Percentiles rank a stretch among this genome's conserved stretches.
phyloP scores from a whole-genome alignment of 345 rosid species.

The Hibiscus tridactylites region DNA sequence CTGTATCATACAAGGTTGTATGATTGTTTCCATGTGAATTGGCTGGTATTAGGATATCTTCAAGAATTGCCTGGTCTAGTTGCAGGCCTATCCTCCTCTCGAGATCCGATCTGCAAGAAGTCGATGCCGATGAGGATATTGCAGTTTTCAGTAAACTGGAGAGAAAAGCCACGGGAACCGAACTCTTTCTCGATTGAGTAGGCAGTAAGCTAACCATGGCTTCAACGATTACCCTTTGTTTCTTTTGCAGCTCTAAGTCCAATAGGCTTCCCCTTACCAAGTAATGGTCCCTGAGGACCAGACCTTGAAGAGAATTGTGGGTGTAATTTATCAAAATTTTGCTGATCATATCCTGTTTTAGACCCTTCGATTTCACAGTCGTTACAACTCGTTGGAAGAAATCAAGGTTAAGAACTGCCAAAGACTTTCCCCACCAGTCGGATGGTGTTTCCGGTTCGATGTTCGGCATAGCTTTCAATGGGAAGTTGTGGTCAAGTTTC shows the following conservation, averaged over 20 bases:
- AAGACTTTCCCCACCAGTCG: slow-evolving; percentile 95
- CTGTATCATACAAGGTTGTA: slow-evolving; percentile 64
- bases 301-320: slow-evolving; percentile 74
- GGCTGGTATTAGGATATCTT: slow-evolving; percentile 77
- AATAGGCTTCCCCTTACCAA: slow-evolving; percentile 41
- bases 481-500: slow-evolving; percentile 72
- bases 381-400: slow-evolving; percentile 76
- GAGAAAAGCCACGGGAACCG: slow-evolving; percentile 86
- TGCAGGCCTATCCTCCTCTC: slow-evolving; percentile 90
- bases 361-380: slow-evolving; percentile 80
- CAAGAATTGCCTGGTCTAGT: slow-evolving; percentile 96
- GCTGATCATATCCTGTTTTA: slow-evolving; percentile 91
- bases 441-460: slow-evolving; percentile 69
- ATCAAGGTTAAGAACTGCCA: slow-evolving; percentile 61
- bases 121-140: slow-evolving; percentile 54
- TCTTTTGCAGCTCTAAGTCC: slow-evolving; percentile 69
- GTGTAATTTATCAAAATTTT: slow-evolving; percentile 81
- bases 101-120: slow-evolving; percentile 67
- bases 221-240: slow-evolving; percentile 70
- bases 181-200: slow-evolving; percentile 79
- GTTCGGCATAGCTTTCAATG: slow-evolving; percentile 28
- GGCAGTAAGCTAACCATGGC: slow-evolving; percentile 70
- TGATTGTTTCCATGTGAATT: slow-evolving; percentile 48
- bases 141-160: slow-evolving; percentile 77
- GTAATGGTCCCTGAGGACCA: slow-evolving; percentile 50